phyloP scores from a whole-genome alignment of 2,329 filamentous ascomycete genomes.

The Trichoderma brevicompactum region DNA sequence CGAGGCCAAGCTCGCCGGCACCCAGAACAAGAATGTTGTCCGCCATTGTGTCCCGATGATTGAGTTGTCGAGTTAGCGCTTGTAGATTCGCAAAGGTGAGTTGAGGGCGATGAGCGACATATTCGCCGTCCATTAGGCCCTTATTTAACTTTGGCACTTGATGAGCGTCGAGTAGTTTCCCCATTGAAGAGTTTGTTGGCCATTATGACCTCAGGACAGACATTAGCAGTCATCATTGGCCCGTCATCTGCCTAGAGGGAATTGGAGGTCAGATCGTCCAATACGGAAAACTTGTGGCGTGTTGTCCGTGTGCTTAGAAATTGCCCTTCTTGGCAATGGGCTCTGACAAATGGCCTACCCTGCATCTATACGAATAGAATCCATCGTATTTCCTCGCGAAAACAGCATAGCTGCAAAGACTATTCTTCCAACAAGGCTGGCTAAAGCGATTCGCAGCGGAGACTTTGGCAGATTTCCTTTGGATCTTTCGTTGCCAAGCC shows the following conservation, averaged over 20 bases:
- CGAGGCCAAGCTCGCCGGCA: slow-evolving; percentile 67
- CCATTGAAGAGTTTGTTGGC: neutral
- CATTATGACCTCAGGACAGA: slow-evolving; percentile 14
- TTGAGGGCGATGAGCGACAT: slow-evolving; percentile 6
- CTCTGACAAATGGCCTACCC: slow-evolving; percentile 7
- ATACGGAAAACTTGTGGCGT: neutral
- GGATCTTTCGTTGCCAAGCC: neutral
- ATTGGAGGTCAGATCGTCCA: neutral
- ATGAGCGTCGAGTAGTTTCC: neutral
- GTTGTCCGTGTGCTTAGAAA: slow-evolving; percentile 16
- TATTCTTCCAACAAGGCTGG: neutral
- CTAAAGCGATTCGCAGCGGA: neutral
- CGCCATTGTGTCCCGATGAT: slow-evolving; percentile 34
- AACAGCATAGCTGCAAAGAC: neutral
- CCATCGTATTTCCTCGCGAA: neutral
- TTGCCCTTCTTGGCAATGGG: slow-evolving; percentile 16
- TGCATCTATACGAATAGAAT: neutral
- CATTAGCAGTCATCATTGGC: slow-evolving; percentile 7
- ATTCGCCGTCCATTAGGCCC: slow-evolving; percentile 12
- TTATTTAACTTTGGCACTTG: slow-evolving; percentile 6
- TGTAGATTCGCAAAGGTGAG: slow-evolving; percentile 30
- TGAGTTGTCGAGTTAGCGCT: slow-evolving; percentile 28
- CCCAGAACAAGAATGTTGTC: slow-evolving; percentile 62
- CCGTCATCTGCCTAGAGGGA: neutral
- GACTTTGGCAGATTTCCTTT: neutral